Percentiles rank a stretch among this genome's conserved stretches.
These are phyloP conservation scores for Cladobotryum protrusum DNA, from an alignment of 2,329 filamentous ascomycete species.

Conservation along the genomic window DNA sequence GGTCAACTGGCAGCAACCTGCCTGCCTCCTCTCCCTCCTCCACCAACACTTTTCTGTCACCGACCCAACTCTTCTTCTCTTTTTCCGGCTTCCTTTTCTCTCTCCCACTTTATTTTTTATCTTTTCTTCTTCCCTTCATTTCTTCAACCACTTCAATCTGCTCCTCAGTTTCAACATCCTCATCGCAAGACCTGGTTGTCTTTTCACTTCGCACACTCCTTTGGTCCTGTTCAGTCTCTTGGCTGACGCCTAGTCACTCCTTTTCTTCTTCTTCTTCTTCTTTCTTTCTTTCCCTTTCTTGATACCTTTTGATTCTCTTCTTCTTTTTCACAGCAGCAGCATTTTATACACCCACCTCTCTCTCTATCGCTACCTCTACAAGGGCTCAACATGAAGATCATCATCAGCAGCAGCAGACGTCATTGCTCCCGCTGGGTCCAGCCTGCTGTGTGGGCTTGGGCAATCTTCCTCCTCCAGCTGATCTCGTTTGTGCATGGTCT, in stretches of 20 bases:
- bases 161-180: slow-evolving; percentile 7
- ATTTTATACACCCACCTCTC: slow-evolving; percentile 1
- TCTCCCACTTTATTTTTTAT: background rate
- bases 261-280: background rate
- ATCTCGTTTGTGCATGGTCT: slow-evolving; percentile 15
- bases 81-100: background rate
- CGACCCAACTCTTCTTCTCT: slow-evolving; percentile 8
- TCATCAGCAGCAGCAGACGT: no score
- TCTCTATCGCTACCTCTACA: background rate
- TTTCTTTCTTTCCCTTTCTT: background rate
- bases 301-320: background rate
- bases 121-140: slow-evolving; percentile 1
- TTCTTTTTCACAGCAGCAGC: slow-evolving; percentile 4
- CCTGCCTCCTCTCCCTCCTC: slow-evolving; percentile 4
- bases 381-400: slow-evolving; percentile 15
- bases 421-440: background rate
- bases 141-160: slow-evolving; percentile 11
- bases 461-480: slow-evolving; percentile 17
- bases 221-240: no score
- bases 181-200: slow-evolving; percentile 5
- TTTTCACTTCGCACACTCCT: slow-evolving; percentile 1
- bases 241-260: slow-evolving; percentile 4
- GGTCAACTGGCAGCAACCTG: slow-evolving; percentile 1
- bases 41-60: slow-evolving; percentile 11
- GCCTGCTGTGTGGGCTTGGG: slow-evolving; percentile 12